Base-by-base conservation (phyloP, 257 asterid genomes). In the Avicennia marina region DNA sequence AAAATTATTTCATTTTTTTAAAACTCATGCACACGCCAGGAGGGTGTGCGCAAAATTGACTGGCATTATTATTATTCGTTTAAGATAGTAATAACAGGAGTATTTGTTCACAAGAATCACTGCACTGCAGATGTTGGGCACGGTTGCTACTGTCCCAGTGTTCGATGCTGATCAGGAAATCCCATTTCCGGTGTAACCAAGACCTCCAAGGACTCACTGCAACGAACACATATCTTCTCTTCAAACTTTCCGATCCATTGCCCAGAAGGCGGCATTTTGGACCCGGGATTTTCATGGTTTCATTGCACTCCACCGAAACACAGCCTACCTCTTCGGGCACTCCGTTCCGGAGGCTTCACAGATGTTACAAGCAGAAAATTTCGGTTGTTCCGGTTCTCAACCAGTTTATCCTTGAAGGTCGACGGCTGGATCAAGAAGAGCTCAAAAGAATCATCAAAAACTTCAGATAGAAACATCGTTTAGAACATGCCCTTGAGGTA, bases 401-500 rank as follows among this genome's bases (percentile, higher is more conserved):
- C 50, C 21, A 49, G 18, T 69, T 65, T 69, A 31, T 55, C 21
- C 53, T 43, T 38, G 51, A 62, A 41, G 51, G 61, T 42, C 56
- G 57, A 24, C 34, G 6, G 15, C 7, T 69, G 4, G 56, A 41
- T 31, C 53, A 7, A 2, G 29, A 16, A 4, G 24, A 48, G 9
- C 69, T 69, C 51, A 21, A 32, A n/a, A 10, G 56, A 8, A 62
- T 48, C 48, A 40, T 69, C 29, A 56, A 12, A 16, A 16, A n/a
- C 15, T 62, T 40, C 36, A 41, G 61, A 25, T 11, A 11, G 18
- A 4, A 2, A 49, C 31, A 41, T 45, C 69, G 61, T 19, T 15
- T 48, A 61, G 56, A 18, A 22, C 60, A 69, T 32, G 74, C 74
- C 11, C 74, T 69, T 6, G 69, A 69, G 65, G 74, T 69, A 54